Conservation (phyloP, 1,284 basidiomycete genomes). For the Ganoderma multipileum region DNA sequence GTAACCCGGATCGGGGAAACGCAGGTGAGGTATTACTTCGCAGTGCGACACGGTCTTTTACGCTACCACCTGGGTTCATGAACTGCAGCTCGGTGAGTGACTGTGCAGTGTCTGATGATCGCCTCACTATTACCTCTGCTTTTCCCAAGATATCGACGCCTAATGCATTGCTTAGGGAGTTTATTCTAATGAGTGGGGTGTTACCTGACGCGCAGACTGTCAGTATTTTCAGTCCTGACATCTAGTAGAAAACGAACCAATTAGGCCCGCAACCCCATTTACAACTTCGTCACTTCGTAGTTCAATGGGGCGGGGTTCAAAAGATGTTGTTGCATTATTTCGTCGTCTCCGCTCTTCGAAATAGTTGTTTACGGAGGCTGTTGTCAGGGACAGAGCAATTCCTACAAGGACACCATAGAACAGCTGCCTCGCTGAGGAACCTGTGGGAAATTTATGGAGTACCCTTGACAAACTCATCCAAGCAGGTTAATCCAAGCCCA, state of each 20-base stretch:
- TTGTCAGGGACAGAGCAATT: slow-evolving; percentile 72
- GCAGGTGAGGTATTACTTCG: slow-evolving; percentile 58
- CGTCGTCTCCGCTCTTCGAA: slow-evolving; percentile 54
- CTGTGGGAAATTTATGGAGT: slow-evolving; percentile 35
- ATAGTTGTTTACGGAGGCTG: slow-evolving; percentile 61
- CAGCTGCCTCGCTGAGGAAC: slow-evolving; percentile 53
- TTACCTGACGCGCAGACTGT: slow-evolving; percentile 69
- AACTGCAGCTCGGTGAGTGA: slow-evolving; percentile 58
- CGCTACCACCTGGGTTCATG: slow-evolving; percentile 96
- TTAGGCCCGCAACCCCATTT: slow-evolving; percentile 80
- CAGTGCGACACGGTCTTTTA: slow-evolving; percentile 96
- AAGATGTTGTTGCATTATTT: slow-evolving; percentile 43
- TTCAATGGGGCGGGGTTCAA: slow-evolving; percentile 73
- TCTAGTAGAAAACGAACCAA: slow-evolving; percentile 59
- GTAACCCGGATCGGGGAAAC: no score
- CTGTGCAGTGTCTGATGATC: background rate
- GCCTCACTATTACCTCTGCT: slow-evolving; percentile 71
- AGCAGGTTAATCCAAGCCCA: background rate
- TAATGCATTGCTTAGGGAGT: slow-evolving; percentile 87
- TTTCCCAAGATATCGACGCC: slow-evolving; percentile 98
- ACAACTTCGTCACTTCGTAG: slow-evolving; percentile 78
- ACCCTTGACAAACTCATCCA: background rate
- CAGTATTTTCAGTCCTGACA: background rate
- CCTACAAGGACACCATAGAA: slow-evolving; percentile 74
- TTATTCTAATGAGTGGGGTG: slow-evolving; percentile 92